Evolutionary conservation across 2,329 filamentous ascomycete species (phyloP).

Genomic region (Aspergillus tanneri): DNA sequence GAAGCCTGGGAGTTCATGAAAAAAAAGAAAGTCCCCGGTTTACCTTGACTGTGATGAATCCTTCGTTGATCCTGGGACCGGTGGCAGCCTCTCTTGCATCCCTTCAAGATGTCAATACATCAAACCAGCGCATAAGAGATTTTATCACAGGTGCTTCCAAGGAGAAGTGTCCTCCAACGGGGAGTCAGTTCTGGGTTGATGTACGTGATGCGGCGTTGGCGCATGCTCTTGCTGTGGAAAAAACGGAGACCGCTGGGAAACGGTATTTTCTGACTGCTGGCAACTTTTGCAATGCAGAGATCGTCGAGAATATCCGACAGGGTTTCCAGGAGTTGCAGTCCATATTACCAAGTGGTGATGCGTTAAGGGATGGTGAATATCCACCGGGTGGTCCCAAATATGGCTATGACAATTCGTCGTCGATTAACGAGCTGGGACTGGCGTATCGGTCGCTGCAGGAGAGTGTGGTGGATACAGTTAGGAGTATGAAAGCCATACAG

Average conservation of each 20-base stretch:
- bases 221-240: conserved; percentile 42
- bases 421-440: conserved; percentile 32
- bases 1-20: conserved; percentile 63
- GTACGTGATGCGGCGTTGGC: conserved; percentile 45
- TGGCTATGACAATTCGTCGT: conserved; percentile 33
- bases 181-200: conserved; percentile 56
- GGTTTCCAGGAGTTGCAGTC: conserved; percentile 37
- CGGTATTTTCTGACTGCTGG: conserved; percentile 41
- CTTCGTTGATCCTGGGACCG: conserved; percentile 61
- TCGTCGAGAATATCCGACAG: conserved; percentile 37
- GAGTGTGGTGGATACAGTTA: conserved; percentile 29
- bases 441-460: conserved; percentile 30
- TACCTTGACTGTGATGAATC: conserved; percentile 57
- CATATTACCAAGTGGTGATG: conserved; percentile 31
- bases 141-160: conserved; percentile 61
- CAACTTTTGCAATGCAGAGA: conserved; percentile 38
- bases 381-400: too few relatives aligned
- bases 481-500: too few relatives aligned
- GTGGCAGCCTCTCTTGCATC: conserved; percentile 59
- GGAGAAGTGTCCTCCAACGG: conserved; percentile 56
- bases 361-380: too few relatives aligned
- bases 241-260: conserved; percentile 38
- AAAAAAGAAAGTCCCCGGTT: conserved; percentile 54
- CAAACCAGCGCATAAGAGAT: conserved; percentile 68
- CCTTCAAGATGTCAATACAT: conserved; percentile 64